phyloP scores from a whole-genome alignment of 179 eudicot genomes.

The Camellia oleifera region DNA sequence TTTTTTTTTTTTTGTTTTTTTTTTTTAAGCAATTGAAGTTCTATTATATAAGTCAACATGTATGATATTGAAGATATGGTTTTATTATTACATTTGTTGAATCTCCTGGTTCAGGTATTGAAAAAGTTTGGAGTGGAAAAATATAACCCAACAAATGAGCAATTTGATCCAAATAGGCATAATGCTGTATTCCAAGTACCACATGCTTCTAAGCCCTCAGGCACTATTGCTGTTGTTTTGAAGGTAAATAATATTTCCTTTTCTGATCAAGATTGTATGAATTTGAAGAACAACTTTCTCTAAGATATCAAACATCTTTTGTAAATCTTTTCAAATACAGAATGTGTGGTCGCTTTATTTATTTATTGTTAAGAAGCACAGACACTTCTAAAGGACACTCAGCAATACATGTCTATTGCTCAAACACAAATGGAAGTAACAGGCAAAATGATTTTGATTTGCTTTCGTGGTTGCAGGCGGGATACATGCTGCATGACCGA shows the following conservation, averaged over 20 bases:
- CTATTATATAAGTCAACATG: background rate
- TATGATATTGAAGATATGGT: background rate
- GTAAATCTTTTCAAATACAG: background rate
- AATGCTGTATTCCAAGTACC: slow-evolving; percentile 95
- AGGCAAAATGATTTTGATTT: background rate
- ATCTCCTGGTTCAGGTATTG: slow-evolving; percentile 55
- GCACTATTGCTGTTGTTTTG: slow-evolving; percentile 75
- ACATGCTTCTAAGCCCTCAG: slow-evolving; percentile 77
- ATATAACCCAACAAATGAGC: slow-evolving; percentile 72
- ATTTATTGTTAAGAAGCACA: background rate
- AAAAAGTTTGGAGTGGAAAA: slow-evolving; percentile 81
- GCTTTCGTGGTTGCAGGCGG: slow-evolving; percentile 45
- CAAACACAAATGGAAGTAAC: slow-evolving; percentile 9
- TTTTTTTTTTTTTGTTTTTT: background rate
- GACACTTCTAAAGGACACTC: too few relatives aligned
- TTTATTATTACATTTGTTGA: slow-evolving; percentile 3
- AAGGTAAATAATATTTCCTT: slow-evolving; percentile 49
- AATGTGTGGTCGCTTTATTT: background rate
- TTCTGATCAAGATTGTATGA: background rate
- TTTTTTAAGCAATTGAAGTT: background rate
- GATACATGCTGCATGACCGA: slow-evolving; percentile 76
- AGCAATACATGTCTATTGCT: background rate
- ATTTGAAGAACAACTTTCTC: background rate
- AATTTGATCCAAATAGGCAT: slow-evolving; percentile 83
- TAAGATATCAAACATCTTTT: background rate